Evolutionary conservation across 352 stramenopile genomes (phyloP), one percentile per base, ranked within the genome.

Genomic region (Peronospora tabacina): DNA sequence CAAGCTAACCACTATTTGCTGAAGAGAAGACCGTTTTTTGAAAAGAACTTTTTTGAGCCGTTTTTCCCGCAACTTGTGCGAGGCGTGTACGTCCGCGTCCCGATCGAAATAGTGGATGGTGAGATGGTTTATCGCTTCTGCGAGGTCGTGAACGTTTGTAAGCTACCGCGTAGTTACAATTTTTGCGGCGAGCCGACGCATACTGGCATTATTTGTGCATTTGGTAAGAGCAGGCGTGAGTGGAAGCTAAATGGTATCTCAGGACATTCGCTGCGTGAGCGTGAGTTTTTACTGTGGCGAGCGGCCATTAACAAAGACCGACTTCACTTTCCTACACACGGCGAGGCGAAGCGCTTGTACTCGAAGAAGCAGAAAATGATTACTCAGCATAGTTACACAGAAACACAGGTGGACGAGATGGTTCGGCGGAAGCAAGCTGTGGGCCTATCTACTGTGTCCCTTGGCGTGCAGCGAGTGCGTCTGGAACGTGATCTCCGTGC

Each of bases 71-170:
- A 85, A 55, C 57, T 93, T 8, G 77, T 93, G 20, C 72, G 73
- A 28, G 82, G 82, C 13, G 61, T 86, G 33, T 90, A 87, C 49
- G 77, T 88, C 16, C 72, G 73, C 19, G 61, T 90, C 10, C 77
- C 77, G 19, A 85, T 93, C 22, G 68, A 70, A 22, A 66, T 79
- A 17, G 70, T 83, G 17, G 75, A 91, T 32, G 79, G 78, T 19
- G 75, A 85, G 44, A 88, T 82, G 72, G 67, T 93, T 2, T 93
- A 93, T 47, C 79, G 82, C 29, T 93, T 93, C 55, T 90, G 79
- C 39, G 74, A 90, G 49, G 71, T 93, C 11, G 58, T 87, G 28
- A 75, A 70, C 38, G 55, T 86, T 8, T 81, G 74, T 43, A 85
- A 74, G 26, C 34, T 89, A 34, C 16, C 67, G 7, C 68, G 70